Conservation (phyloP, 176 grass and related monocot genomes). For the Carex cristatella region DNA sequence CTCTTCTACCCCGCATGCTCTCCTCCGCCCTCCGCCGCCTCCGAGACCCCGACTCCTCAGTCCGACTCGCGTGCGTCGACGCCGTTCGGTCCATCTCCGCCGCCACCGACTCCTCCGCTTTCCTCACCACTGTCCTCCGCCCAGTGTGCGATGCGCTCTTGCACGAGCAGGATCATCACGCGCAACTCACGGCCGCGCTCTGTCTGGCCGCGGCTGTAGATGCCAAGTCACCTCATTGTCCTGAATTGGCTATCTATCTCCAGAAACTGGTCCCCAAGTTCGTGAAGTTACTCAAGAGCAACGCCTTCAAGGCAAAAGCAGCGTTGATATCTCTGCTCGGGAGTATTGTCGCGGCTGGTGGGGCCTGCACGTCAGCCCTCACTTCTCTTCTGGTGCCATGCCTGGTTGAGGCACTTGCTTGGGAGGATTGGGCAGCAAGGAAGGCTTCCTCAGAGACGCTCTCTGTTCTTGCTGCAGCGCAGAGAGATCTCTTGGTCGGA, state of each 20-base stretch:
- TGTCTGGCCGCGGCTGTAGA: constrained; percentile 54
- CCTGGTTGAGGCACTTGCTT: constrained; percentile 67
- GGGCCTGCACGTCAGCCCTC: constrained; percentile 41
- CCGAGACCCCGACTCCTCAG: constrained; percentile 87
- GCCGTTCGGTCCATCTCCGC: constrained; percentile 56
- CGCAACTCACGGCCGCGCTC: constrained; percentile 66
- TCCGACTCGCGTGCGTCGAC: constrained; percentile 75
- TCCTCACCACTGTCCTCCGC: constrained; percentile 23
- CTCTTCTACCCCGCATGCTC: constrained; percentile 65
- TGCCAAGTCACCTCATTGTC: constrained; percentile 27
- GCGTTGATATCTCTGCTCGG: constrained; percentile 82
- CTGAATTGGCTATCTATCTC: constrained; percentile 65
- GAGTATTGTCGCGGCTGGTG: constrained; percentile 42
- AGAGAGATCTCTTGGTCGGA: constrained; percentile 50
- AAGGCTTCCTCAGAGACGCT: constrained; percentile 88
- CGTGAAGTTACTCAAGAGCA: constrained; percentile 76
- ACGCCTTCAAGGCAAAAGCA: constrained; percentile 87
- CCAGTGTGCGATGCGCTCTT: constrained; percentile 54
- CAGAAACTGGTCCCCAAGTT: constrained; percentile 65
- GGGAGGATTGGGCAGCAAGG: constrained; percentile 81
- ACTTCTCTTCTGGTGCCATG: constrained; percentile 48
- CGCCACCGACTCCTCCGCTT: constrained; percentile 9
- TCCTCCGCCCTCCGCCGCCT: constrained; percentile 65
- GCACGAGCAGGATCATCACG: constrained; percentile 95
- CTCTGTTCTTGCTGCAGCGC: constrained; percentile 39